phyloP scores from a whole-genome alignment of 108 stramenopile species.

The Skeletonema tropicum region DNA sequence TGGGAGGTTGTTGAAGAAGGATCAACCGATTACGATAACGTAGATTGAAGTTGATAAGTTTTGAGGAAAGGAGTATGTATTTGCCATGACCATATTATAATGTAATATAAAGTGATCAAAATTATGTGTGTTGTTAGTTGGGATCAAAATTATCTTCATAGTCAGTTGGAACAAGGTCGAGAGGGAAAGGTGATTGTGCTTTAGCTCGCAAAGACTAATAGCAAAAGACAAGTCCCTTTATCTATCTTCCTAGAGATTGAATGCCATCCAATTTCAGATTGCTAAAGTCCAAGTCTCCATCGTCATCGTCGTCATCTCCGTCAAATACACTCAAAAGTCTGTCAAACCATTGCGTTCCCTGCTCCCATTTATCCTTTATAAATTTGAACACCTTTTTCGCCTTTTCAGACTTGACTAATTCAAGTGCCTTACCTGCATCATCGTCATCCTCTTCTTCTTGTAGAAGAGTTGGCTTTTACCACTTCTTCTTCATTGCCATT shows the following conservation, averaged over 20 bases:
- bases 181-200: no score
- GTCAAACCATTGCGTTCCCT: constrained; percentile 33
- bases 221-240: no score
- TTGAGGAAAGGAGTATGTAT: no score
- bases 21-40: background rate
- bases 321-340: constrained; percentile 33
- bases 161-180: no score
- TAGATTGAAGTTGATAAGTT: background rate
- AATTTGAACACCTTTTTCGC: constrained; percentile 34
- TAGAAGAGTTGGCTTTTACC: background rate
- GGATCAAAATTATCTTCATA: no score
- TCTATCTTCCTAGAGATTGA: constrained; percentile 1
- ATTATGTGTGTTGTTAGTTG: no score
- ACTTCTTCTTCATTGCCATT: background rate
- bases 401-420: constrained; percentile 26
- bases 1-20: background rate
- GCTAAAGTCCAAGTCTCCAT: constrained; percentile 26
- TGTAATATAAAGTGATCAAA: no score
- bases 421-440: background rate
- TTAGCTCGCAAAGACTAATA: no score
- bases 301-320: no score
- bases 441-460: constrained; percentile 13
- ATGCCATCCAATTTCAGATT: constrained; percentile 21
- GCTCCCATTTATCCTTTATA: constrained; percentile 33
- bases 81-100: background rate